These are phyloP conservation scores for Leccinum truebloodii DNA, from an alignment of 768 basidiomycete species.

Conservation along the genomic window DNA sequence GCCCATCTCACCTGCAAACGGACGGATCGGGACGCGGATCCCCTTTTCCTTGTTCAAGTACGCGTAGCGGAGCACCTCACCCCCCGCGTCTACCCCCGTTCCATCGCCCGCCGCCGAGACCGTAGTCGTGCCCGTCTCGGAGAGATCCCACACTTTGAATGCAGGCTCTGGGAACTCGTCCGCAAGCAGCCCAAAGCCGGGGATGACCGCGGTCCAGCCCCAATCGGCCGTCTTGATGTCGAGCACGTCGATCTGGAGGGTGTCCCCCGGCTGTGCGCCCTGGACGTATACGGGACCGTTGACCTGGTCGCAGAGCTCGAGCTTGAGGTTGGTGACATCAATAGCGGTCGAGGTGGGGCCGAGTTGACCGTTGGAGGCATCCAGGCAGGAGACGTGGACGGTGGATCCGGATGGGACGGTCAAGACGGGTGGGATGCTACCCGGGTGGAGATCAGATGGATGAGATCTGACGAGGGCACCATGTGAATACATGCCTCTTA, in stretches of 20 bases:
- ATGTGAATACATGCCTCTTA: slow-evolving; percentile 43
- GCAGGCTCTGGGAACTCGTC: slow-evolving; percentile 55
- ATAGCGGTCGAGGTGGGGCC: slow-evolving; percentile 40
- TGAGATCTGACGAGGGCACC: background rate
- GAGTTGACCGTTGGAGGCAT: slow-evolving; percentile 63
- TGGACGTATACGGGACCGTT: slow-evolving; percentile 59
- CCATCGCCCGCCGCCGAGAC: too few relatives aligned
- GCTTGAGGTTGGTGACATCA: slow-evolving; percentile 41
- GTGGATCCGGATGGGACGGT: slow-evolving; percentile 53
- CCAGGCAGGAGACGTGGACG: slow-evolving; percentile 61
- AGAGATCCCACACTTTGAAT: slow-evolving; percentile 56
- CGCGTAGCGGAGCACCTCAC: slow-evolving; percentile 32
- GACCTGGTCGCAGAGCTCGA: slow-evolving; percentile 56
- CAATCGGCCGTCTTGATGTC: slow-evolving; percentile 53
- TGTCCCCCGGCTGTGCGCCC: slow-evolving; percentile 55
- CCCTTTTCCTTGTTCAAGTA: slow-evolving; percentile 51
- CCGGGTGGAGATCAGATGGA: background rate
- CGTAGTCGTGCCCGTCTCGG: slow-evolving; percentile 18
- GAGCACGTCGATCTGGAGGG: slow-evolving; percentile 59
- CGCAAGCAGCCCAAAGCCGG: slow-evolving; percentile 57
- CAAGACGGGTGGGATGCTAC: slow-evolving; percentile 53
- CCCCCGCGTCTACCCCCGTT: slow-evolving; percentile 5
- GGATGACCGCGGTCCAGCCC: slow-evolving; percentile 64
- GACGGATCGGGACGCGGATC: slow-evolving; percentile 52
- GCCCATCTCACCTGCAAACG: slow-evolving; percentile 68